Percentiles rank a stretch among this genome's conserved stretches.
Conservation (phyloP, 1,139 yeast genomes). For the Suhomyces maxii region DNA sequence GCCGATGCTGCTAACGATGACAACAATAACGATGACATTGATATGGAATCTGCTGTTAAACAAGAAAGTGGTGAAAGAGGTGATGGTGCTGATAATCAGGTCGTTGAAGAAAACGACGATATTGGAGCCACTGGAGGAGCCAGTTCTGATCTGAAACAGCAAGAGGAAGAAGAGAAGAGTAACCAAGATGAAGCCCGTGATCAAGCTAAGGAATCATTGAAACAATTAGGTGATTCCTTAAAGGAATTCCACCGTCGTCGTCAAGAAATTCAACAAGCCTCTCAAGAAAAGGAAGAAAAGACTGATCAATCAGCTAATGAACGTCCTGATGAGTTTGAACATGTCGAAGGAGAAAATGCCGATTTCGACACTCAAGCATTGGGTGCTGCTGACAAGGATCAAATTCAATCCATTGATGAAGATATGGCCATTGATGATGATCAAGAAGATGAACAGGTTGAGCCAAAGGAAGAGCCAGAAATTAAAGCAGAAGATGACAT, state of each 20-base stretch:
- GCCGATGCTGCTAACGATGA: constrained; percentile 52
- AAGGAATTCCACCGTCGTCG: constrained; percentile 91
- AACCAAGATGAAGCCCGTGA: constrained; percentile 63
- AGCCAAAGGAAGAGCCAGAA: constrained; percentile 20
- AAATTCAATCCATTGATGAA: constrained; percentile 74
- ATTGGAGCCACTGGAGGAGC: constrained; percentile 72
- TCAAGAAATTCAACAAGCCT: constrained; percentile 75
- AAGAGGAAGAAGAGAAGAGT: constrained; percentile 27
- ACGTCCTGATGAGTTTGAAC: constrained; percentile 88
- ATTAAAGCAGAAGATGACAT: constrained; percentile 20
- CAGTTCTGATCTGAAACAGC: constrained; percentile 45
- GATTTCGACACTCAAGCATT: constrained; percentile 84
- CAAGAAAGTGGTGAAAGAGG: constrained; percentile 72
- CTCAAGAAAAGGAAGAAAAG: constrained; percentile 48
- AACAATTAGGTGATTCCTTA: constrained; percentile 85
- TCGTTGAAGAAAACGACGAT: constrained; percentile 65
- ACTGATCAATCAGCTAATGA: constrained; percentile 55
- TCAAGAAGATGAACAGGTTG: constrained; percentile 20
- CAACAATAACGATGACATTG: constrained; percentile 54
- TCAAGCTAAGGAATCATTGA: constrained; percentile 76
- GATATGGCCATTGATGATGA: constrained; percentile 85
- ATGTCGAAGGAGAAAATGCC: constrained; percentile 79
- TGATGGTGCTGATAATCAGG: constrained; percentile 75
- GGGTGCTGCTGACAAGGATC: constrained; percentile 86
- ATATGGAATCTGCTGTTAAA: constrained; percentile 66